Percentiles rank a stretch among this genome's conserved stretches.
Conservation (phyloP, 1,139 yeast genomes). For the Hansenula sp. region DNA sequence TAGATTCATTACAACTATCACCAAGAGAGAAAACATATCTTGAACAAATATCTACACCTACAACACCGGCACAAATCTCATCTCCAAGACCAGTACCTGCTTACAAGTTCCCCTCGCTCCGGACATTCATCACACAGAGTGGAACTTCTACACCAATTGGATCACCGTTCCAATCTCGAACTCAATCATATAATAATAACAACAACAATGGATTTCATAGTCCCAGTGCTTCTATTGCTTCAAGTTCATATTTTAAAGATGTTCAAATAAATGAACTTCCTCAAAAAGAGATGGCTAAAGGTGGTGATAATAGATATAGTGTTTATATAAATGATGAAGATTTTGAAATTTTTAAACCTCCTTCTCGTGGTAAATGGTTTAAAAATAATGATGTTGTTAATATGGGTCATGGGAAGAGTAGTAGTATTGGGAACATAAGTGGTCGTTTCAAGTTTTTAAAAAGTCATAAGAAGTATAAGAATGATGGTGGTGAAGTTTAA, state of each 20-base stretch:
- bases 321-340: background rate
- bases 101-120: background rate
- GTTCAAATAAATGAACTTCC: background rate
- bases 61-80: background rate
- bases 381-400: too few relatives aligned
- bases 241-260: too few relatives aligned
- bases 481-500: background rate
- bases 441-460: background rate
- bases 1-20: constrained; percentile 1
- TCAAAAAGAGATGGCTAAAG: background rate
- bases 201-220: too few relatives aligned
- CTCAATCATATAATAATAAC: too few relatives aligned
- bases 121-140: background rate
- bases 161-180: too few relatives aligned
- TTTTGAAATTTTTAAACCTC: background rate
- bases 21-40: background rate
- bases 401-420: background rate
- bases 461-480: constrained; percentile 1
- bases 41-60: background rate
- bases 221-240: too few relatives aligned
- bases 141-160: background rate
- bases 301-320: background rate
- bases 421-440: background rate
- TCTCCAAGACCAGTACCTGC: background rate
- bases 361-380: background rate